Conservation (phyloP, 108 stramenopile species). For the Cyclotella sp. region DNA sequence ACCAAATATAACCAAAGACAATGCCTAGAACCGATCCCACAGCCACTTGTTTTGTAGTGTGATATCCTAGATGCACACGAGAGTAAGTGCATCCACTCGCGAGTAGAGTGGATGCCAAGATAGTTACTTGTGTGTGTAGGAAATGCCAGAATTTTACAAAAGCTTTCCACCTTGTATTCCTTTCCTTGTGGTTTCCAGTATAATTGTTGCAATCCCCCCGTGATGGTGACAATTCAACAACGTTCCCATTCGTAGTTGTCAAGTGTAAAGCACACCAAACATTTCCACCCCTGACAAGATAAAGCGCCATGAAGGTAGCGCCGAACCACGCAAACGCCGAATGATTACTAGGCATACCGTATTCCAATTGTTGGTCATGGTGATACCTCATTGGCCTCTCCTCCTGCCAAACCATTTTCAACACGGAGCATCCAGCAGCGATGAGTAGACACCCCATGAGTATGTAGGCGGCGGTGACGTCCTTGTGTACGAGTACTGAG, state of each 20-base stretch:
- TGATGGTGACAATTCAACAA: background rate
- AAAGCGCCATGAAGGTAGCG: constrained; percentile 39
- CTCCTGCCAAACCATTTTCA: constrained; percentile 26
- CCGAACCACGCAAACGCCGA: constrained; percentile 49
- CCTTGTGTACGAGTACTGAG: constrained; percentile 30
- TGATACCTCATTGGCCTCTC: constrained; percentile 35
- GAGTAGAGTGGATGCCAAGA: constrained; percentile 13
- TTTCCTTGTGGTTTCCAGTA: background rate
- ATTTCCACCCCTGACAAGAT: constrained; percentile 25
- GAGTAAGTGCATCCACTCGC: constrained; percentile 48
- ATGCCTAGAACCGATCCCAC: constrained; percentile 42
- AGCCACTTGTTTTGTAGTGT: constrained; percentile 41
- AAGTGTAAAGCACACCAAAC: background rate
- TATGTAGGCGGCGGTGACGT: constrained; percentile 42
- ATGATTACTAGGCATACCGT: constrained; percentile 66
- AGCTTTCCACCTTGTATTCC: background rate
- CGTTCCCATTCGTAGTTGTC: background rate
- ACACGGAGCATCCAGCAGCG: background rate
- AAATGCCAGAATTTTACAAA: constrained; percentile 13
- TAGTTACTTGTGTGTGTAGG: constrained; percentile 21
- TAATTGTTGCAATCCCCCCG: background rate
- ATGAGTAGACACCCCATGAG: constrained; percentile 17
- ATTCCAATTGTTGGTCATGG: constrained; percentile 18
- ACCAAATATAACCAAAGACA: constrained; percentile 31
- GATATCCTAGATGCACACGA: constrained; percentile 52